Percentiles rank a stretch among this genome's conserved stretches.
Conservation (phyloP, 1,284 basidiomycete genomes). For the Trichosporon coremiiforme region DNA sequence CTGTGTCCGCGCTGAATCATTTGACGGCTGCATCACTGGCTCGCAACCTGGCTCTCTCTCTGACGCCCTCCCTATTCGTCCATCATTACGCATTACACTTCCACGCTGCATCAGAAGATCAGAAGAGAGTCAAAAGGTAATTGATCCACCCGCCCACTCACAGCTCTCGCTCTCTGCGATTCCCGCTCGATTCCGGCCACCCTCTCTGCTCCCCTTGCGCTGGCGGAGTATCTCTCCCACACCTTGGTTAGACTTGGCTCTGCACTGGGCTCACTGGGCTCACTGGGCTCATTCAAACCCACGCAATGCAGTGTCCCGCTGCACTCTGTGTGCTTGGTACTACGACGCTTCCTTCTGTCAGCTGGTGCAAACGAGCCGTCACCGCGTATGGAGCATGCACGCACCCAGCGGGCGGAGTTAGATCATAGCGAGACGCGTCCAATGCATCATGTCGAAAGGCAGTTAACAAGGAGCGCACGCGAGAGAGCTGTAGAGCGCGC, state of each 20-base stretch:
- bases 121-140: no score
- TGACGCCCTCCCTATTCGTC: no score
- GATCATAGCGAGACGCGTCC: background rate
- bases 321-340: background rate
- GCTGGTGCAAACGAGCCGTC: no score
- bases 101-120: no score
- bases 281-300: background rate
- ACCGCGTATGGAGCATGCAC: no score
- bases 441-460: background rate
- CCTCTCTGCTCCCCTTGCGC: background rate
- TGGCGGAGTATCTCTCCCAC: slow-evolving; percentile 6
- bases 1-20: background rate
- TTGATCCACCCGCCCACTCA: no score
- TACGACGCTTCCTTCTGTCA: background rate
- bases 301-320: background rate
- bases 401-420: background rate
- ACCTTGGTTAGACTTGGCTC: background rate
- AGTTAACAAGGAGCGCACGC: background rate
- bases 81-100: no score
- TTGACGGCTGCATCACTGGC: background rate
- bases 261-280: no score
- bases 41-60: no score
- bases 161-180: background rate
- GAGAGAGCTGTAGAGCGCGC: background rate
- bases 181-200: slow-evolving; percentile 2